A percentile compares a stretch with the other conserved stretches of the same genome.
Conservation (phyloP, 768 basidiomycete species). For the Agaricus sinodeliciosus region DNA sequence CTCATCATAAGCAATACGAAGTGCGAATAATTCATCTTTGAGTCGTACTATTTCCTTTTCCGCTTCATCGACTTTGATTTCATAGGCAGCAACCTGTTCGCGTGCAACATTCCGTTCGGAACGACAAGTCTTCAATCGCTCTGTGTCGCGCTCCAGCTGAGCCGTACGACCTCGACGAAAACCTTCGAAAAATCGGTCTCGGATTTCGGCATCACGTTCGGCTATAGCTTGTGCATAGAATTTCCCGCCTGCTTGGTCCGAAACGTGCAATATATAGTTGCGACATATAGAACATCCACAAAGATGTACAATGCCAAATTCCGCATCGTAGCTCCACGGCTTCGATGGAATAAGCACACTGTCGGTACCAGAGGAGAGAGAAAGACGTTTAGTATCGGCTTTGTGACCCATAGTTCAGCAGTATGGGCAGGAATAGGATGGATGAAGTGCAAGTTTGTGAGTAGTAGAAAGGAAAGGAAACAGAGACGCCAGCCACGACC, state of each 20-base stretch:
- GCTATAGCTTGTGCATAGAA: conserved; percentile 12
- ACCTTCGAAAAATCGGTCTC: conserved; percentile 12
- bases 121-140: conserved; percentile 13
- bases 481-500: too few relatives aligned
- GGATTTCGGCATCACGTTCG: conserved; percentile 10
- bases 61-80: conserved; percentile 12
- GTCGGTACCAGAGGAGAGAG: neutral
- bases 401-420: too few relatives aligned
- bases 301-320: conserved; percentile 15
- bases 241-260: conserved; percentile 4
- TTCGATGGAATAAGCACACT: neutral
- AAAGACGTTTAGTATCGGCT: too few relatives aligned
- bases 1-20: conserved; percentile 18
- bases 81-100: conserved; percentile 5
- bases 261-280: conserved; percentile 13
- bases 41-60: conserved; percentile 15
- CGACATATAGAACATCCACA: conserved; percentile 12
- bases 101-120: conserved; percentile 18
- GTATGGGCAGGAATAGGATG: too few relatives aligned
- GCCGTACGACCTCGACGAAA: conserved; percentile 13
- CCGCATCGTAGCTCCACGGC: conserved; percentile 12
- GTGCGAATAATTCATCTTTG: conserved; percentile 17
- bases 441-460: too few relatives aligned
- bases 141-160: conserved; percentile 12
- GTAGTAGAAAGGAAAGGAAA: too few relatives aligned